These are phyloP conservation scores for Microsporum audouinii DNA, from an alignment of 2,329 filamentous ascomycete genomes.

Conservation along the genomic window DNA sequence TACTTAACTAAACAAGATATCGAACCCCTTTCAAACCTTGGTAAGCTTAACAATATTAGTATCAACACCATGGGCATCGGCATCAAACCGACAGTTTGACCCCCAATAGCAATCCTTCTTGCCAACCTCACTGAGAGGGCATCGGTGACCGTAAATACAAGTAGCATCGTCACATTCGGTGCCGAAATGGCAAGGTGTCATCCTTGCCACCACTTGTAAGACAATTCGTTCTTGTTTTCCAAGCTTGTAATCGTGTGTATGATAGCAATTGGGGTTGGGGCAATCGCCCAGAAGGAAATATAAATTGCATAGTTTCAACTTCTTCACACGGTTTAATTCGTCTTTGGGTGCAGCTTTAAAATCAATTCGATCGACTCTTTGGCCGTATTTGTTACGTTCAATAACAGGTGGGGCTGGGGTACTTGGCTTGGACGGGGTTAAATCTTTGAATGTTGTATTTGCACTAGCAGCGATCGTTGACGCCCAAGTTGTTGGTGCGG, in stretches of 20 bases:
- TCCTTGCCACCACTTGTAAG: conserved; percentile 49
- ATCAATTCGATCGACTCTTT: conserved; percentile 46
- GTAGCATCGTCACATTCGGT: conserved; percentile 46
- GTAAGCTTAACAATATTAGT: conserved; percentile 40
- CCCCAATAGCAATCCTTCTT: conserved; percentile 47
- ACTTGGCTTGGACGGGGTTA: conserved; percentile 26
- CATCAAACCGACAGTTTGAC: conserved; percentile 47
- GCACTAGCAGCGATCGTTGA: conserved; percentile 29
- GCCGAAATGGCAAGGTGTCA: conserved; percentile 51
- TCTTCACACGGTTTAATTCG: conserved; percentile 49
- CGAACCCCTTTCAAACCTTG: conserved; percentile 8
- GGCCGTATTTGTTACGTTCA: conserved; percentile 47
- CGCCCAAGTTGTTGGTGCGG: conserved; percentile 23
- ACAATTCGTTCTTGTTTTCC: conserved; percentile 43
- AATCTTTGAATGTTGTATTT: conserved; percentile 29
- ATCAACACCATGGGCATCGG: conserved; percentile 48
- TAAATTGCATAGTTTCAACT: conserved; percentile 52
- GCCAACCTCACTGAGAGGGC: conserved; percentile 43
- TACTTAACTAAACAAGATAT: not conserved
- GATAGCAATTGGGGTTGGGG: conserved; percentile 43
- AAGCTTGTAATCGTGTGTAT: conserved; percentile 45
- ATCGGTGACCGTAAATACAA: conserved; percentile 55
- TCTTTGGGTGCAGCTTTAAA: conserved; percentile 43
- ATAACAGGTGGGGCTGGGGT: conserved; percentile 32
- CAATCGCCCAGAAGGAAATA: conserved; percentile 49